Conservation (phyloP, 805 yeast species). For the Metschnikowia bowlesiae region DNA sequence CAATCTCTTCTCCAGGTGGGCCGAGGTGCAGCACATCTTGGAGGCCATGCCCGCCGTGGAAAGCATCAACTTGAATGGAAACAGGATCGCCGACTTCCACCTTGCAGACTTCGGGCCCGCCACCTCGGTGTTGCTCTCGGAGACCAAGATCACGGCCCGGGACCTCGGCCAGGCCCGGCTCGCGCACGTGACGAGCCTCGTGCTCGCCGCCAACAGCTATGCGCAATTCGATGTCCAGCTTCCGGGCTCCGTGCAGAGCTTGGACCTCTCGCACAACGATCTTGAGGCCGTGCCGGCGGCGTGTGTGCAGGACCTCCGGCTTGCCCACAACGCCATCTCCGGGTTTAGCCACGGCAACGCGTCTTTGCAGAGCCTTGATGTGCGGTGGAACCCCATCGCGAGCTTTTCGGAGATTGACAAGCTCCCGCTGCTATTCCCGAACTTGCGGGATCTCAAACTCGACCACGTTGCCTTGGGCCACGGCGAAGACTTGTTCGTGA, state of each 20-base stretch:
- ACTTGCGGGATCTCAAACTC: constrained; percentile 44
- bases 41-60: constrained; percentile 32
- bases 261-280: constrained; percentile 40
- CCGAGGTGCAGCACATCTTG: constrained; percentile 33
- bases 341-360: background rate
- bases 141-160: constrained; percentile 18
- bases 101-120: background rate
- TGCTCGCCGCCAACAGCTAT: constrained; percentile 33
- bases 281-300: constrained; percentile 16
- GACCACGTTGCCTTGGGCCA: constrained; percentile 19
- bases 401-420: constrained; percentile 49
- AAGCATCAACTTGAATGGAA: constrained; percentile 52
- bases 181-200: constrained; percentile 32
- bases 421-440: constrained; percentile 34
- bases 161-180: constrained; percentile 24
- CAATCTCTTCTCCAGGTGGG: constrained; percentile 13
- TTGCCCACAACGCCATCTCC: constrained; percentile 8
- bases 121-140: constrained; percentile 17
- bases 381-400: constrained; percentile 47
- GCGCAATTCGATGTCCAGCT: constrained; percentile 12
- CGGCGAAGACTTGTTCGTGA: constrained; percentile 28
- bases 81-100: constrained; percentile 28
- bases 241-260: background rate
- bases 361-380: constrained; percentile 34
- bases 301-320: background rate